These are phyloP conservation scores for Chlorella sp. DNA, from an alignment of 139 green algal species.

Conservation along the genomic window DNA sequence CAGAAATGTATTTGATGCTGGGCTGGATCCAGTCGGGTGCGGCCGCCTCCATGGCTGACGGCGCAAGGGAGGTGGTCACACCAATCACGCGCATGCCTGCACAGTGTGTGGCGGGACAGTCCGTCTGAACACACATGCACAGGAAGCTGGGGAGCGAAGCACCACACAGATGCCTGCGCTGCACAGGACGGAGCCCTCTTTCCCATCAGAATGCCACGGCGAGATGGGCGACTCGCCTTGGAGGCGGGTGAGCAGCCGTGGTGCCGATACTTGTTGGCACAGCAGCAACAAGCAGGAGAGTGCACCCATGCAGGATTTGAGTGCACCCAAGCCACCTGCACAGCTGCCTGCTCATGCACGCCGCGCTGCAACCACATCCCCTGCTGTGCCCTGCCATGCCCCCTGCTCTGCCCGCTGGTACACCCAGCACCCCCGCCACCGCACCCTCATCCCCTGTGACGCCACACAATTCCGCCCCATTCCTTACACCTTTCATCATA, in stretches of 20 bases:
- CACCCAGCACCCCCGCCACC: too few relatives aligned
- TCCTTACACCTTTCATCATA: too few relatives aligned
- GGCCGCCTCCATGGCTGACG: conserved; percentile 43
- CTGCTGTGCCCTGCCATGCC: neutral
- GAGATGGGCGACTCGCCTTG: neutral
- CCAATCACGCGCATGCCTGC: conserved; percentile 71
- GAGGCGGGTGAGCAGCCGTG: neutral
- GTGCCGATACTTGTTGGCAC: too few relatives aligned
- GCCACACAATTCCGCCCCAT: too few relatives aligned
- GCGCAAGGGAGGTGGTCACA: conserved; percentile 66
- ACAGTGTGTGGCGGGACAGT: neutral
- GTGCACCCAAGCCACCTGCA: too few relatives aligned
- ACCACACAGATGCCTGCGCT: neutral
- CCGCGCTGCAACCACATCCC: neutral
- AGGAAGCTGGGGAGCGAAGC: neutral
- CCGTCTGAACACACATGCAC: neutral
- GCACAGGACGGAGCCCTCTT: neutral
- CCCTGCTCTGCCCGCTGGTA: too few relatives aligned
- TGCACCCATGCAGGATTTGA: too few relatives aligned
- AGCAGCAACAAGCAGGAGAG: too few relatives aligned
- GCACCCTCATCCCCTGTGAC: too few relatives aligned
- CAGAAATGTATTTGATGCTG: conserved; percentile 56
- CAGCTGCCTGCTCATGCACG: too few relatives aligned
- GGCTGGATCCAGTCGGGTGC: conserved; percentile 53
- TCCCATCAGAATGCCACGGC: neutral